Evolutionary conservation across 805 yeast species (phyloP), one percentile per base, ranked within the genome.

Genomic region (Pichia cephalocereana): DNA sequence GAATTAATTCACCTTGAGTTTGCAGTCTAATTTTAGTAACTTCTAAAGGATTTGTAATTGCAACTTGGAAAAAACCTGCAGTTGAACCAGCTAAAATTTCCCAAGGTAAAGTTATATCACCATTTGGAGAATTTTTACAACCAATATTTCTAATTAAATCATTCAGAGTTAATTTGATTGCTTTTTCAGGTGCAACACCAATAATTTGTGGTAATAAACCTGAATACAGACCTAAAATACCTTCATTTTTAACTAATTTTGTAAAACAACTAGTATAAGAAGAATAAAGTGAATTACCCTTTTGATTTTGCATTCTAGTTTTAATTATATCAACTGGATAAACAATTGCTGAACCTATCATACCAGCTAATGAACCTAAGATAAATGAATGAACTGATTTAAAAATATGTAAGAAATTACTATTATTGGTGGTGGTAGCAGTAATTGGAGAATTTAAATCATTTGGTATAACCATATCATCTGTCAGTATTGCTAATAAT

Each of bases 111-210:
- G 78, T 65, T 44, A 81, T 70, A 32, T 71, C 63, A 47, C 80
- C 82, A 14, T 73, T 69, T 26, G 69, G 59, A 42, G 74, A 69
- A 69, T 73, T 65, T 19, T 64, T 62, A 37, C 86, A 75, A 53
- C 91, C 81, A 47, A 79, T 72, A 30, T 82, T 81, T 59, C 98
- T 78, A 49, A 89, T 82, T 48, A 86, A 70, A 64, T 91, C 99
- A 67, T 91, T 91, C 38, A 91, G 95, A 0, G 98, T 90, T 55
- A 91, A 77, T 69, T 91, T 91, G 60, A 91, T 91, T 41, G 98
- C 98, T 71, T 91, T 91, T 66, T 91, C 99, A 2, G 99, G 99
- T 0, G 98, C 98, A 45, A 91, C 98, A 56, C 99, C 99, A 44
- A 93, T 80, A 59, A 91, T 72, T 68, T 93, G 98, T 17, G 98